These are phyloP conservation scores for Neofusicoccum kwambonambiense DNA, from an alignment of 2,329 filamentous ascomycete genomes.

Conservation along the genomic window DNA sequence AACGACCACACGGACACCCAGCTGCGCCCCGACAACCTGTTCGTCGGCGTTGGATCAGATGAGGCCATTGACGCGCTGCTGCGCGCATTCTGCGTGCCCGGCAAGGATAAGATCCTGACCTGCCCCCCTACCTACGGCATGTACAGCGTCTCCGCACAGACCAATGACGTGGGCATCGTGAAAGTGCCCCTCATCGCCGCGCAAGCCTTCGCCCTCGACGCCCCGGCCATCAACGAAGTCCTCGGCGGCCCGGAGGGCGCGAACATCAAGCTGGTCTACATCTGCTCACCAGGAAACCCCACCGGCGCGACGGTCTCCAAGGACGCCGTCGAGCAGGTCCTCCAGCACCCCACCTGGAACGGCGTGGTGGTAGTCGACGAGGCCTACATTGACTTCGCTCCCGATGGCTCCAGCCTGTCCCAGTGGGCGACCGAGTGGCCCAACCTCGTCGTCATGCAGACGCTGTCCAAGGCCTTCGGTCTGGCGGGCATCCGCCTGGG, in stretches of 20 bases:
- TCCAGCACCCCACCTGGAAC: constrained; percentile 91
- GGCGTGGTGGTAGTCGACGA: constrained; percentile 91
- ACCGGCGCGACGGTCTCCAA: constrained; percentile 79
- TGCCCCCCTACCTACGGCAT: constrained; percentile 98
- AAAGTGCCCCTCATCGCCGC: constrained; percentile 77
- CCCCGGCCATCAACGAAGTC: constrained; percentile 63
- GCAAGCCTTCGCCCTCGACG: constrained; percentile 71
- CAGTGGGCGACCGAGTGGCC: constrained; percentile 92
- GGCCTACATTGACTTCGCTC: constrained; percentile 93
- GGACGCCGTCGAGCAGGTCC: constrained; percentile 67
- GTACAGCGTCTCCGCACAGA: constrained; percentile 91
- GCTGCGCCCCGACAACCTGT: constrained; percentile 78
- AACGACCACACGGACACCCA: constrained; percentile 68
- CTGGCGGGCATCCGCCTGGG: constrained; percentile 91
- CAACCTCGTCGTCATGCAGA: constrained; percentile 97
- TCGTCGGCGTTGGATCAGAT: constrained; percentile 93
- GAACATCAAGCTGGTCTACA: constrained; percentile 82
- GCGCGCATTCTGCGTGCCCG: constrained; percentile 87
- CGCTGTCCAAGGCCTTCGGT: constrained; percentile 95
- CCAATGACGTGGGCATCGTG: constrained; percentile 86
- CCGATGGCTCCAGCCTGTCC: constrained; percentile 74
- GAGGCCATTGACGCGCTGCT: constrained; percentile 95
- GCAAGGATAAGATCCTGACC: constrained; percentile 83
- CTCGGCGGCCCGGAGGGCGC: constrained; percentile 57
- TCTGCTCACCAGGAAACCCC: constrained; percentile 94